Conservation (phyloP, 1,284 basidiomycete genomes). For the Garcileccinum viscosum region DNA sequence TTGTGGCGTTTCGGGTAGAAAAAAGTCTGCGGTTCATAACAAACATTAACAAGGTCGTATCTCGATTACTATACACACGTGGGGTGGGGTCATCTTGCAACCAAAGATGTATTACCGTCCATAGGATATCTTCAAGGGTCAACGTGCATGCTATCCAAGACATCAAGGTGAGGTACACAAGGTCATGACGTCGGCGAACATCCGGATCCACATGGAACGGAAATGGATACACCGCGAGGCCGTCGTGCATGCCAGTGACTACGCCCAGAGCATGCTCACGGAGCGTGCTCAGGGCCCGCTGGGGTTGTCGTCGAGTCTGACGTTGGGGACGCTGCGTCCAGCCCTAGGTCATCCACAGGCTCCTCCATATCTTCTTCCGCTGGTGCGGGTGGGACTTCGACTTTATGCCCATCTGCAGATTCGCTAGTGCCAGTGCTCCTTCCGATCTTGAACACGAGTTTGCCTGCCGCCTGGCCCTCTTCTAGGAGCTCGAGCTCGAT, state of each 20-base stretch:
- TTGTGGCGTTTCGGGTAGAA: background rate
- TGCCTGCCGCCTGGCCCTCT: slow-evolving; percentile 38
- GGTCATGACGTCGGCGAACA: background rate
- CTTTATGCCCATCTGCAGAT: background rate
- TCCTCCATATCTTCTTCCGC: background rate
- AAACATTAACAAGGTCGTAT: background rate
- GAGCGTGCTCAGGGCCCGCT: slow-evolving; percentile 7
- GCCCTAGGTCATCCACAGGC: background rate
- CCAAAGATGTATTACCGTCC: background rate
- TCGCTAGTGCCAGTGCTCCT: slow-evolving; percentile 13
- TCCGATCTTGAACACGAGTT: slow-evolving; percentile 33
- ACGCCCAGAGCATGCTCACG: slow-evolving; percentile 4
- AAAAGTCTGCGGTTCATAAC: background rate
- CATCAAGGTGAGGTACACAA: slow-evolving; percentile 6
- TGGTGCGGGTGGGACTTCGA: slow-evolving; percentile 13
- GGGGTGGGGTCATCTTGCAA: background rate
- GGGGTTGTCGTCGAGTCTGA: slow-evolving; percentile 8
- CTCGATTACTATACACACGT: background rate
- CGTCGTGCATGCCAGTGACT: background rate
- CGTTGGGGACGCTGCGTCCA: background rate
- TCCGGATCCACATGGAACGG: slow-evolving; percentile 1
- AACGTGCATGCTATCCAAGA: slow-evolving; percentile 22
- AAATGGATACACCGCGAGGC: slow-evolving; percentile 8
- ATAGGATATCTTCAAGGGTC: background rate
- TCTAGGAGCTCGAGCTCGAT: slow-evolving; percentile 39